A percentile compares a stretch with the other conserved stretches of the same genome.
phyloP scores from a whole-genome alignment of 116 monocot species.

The Zostera marina region DNA sequence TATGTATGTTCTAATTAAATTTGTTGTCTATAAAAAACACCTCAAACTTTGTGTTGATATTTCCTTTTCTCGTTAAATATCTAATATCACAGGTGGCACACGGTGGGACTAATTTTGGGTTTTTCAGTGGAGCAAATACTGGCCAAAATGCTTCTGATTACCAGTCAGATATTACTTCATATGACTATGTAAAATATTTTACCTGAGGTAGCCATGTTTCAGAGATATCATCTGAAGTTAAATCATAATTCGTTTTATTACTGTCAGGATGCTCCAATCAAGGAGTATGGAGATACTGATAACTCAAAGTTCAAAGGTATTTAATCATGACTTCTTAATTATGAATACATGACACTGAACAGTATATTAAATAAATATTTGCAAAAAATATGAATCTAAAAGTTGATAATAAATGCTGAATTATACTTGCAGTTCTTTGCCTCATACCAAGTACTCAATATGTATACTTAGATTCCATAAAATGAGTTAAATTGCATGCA shows the following conservation, averaged over 20 bases:
- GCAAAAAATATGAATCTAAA: background rate
- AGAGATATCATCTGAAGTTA: background rate
- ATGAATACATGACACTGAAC: background rate
- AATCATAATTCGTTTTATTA: background rate
- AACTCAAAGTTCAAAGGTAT: constrained; percentile 83
- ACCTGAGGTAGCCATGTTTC: background rate
- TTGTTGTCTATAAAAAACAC: background rate
- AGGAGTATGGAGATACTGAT: constrained; percentile 72
- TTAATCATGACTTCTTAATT: background rate
- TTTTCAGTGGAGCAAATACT: constrained; percentile 89
- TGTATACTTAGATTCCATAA: background rate
- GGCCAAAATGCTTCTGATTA: constrained; percentile 69
- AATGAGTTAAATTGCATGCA: too few species aligned
- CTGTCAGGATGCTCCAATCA: constrained; percentile 90
- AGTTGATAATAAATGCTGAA: background rate
- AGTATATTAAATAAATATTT: background rate
- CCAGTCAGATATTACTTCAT: constrained; percentile 87
- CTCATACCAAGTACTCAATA: background rate
- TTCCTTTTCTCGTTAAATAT: background rate
- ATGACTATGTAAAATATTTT: constrained; percentile 69
- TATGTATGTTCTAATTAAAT: constrained; percentile 45
- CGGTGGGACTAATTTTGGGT: constrained; percentile 96
- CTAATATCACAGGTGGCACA: constrained; percentile 65
- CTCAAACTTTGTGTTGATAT: background rate
- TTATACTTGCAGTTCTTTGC: constrained; percentile 4